Percentiles rank a stretch among this genome's conserved stretches.
Evolutionary conservation across 2,329 filamentous ascomycete species (phyloP).

Genomic region (Bipolaris cookei): DNA sequence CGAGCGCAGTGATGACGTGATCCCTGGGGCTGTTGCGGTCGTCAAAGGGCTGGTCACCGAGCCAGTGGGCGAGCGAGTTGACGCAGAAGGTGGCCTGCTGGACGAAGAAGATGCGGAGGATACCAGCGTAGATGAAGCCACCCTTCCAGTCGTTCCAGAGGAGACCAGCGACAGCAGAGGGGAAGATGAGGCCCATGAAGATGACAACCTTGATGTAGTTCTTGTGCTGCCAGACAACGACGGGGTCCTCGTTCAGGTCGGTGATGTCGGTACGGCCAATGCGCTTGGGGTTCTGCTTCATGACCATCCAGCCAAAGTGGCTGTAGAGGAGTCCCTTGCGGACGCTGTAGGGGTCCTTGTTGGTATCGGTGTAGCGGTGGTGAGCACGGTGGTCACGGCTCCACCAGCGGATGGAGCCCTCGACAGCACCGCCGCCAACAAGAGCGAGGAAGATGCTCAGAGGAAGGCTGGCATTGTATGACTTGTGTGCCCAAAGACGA

Average conservation of each 20-base stretch:
- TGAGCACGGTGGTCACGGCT: slow-evolving; percentile 58
- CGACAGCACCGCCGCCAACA: slow-evolving; percentile 57
- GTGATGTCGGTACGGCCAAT: slow-evolving; percentile 60
- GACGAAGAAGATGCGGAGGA: slow-evolving; percentile 60
- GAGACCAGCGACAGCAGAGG: slow-evolving; percentile 56
- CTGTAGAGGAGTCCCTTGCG: slow-evolving; percentile 60
- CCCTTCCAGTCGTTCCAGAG: slow-evolving; percentile 59
- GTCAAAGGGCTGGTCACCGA: slow-evolving; percentile 56
- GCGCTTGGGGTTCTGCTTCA: slow-evolving; percentile 62
- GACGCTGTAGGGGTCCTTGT: slow-evolving; percentile 61
- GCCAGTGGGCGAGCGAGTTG: slow-evolving; percentile 62
- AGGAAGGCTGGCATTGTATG: slow-evolving; percentile 54
- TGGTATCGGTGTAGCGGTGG: slow-evolving; percentile 60
- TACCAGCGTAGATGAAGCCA: slow-evolving; percentile 59
- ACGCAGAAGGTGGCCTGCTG: slow-evolving; percentile 62
- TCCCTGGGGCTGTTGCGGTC: slow-evolving; percentile 54
- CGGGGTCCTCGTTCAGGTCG: slow-evolving; percentile 58
- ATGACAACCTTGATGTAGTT: slow-evolving; percentile 58
- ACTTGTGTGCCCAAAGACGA: slow-evolving; percentile 72
- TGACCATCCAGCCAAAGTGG: slow-evolving; percentile 61
- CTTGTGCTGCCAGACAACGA: slow-evolving; percentile 59
- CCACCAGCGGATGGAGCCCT: slow-evolving; percentile 61
- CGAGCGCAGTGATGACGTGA: slow-evolving; percentile 52
- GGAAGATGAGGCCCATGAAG: slow-evolving; percentile 57
- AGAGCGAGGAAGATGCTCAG: slow-evolving; percentile 57